phyloP scores from a whole-genome alignment of 768 basidiomycete species.

The Fibroporia radiculosa region DNA sequence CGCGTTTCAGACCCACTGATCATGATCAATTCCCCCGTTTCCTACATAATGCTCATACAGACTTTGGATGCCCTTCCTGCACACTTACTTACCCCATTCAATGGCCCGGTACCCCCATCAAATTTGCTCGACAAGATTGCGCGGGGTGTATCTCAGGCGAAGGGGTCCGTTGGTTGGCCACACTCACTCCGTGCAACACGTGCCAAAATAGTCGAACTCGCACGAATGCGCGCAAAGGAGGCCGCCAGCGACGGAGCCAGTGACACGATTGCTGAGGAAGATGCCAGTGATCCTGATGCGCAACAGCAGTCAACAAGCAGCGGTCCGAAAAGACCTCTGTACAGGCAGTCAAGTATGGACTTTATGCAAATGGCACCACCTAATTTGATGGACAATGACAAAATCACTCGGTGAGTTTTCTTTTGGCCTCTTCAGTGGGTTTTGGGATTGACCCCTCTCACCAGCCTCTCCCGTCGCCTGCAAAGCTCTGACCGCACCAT shows the following conservation, averaged over 20 bases:
- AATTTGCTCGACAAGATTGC: constrained; percentile 86
- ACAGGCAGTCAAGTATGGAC: constrained; percentile 84
- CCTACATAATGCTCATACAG: constrained; percentile 29
- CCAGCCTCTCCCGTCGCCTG: constrained; percentile 58
- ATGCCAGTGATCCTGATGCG: constrained; percentile 34
- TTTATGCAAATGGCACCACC: constrained; percentile 52
- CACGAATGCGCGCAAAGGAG: constrained; percentile 58
- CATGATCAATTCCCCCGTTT: constrained; percentile 8
- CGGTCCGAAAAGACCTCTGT: constrained; percentile 49
- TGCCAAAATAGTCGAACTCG: constrained; percentile 72
- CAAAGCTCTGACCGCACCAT: constrained; percentile 55
- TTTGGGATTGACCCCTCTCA: constrained; percentile 11
- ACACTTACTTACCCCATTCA: constrained; percentile 83
- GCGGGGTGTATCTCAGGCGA: constrained; percentile 64
- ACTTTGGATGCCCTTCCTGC: constrained; percentile 78
- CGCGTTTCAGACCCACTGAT: constrained; percentile 3
- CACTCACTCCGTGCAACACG: constrained; percentile 79
- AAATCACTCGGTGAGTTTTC: constrained; percentile 55
- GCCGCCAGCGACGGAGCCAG: constrained; percentile 25
- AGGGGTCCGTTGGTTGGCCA: constrained; percentile 74
- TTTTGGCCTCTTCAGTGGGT: constrained; percentile 2
- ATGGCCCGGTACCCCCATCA: constrained; percentile 74
- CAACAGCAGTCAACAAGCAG: constrained; percentile 42
- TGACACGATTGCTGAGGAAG: constrained; percentile 40
- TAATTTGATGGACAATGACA: constrained; percentile 41